Base-by-base conservation (phyloP, 2,329 filamentous ascomycete species). In the Phoma sp. region DNA sequence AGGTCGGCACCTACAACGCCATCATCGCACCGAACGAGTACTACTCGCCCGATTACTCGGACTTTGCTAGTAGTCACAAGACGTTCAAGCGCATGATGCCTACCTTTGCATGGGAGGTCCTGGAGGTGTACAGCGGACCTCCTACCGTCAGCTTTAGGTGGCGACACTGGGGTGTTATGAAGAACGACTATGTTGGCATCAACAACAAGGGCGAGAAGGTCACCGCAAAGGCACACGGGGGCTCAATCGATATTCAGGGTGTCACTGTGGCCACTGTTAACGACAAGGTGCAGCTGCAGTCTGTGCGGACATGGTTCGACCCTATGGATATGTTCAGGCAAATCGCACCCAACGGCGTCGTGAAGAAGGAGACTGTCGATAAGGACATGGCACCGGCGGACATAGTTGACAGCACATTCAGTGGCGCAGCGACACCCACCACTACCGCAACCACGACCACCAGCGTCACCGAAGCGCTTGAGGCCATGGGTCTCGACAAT, bases 81-180 rank as follows among this genome's bases (percentile, higher is more conserved):
- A 85, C 85, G 0, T 89, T 90, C 73, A 89, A 89, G 77, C 78
- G 85, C 48, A 89, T 89, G 86, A 89, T 90, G 86, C 87, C 87
- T 0, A 85, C 82, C 0, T 89, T 90, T 71, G 87, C 86, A 0
- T 90, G 87, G 86, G 87, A 89, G 74, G 86, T 89, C 1, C 69
- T 88, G 15, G 87, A 89, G 70, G 85, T 89, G 2, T 89, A 88
- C 68, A 84, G 82, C 57, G 86, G 85, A 0, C 86, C 86, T 22
- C 87, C 87, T 2, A 77, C 78, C 12, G 85, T 88, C 19, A 32
- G 78, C 2, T 88, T 89, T 71, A 80, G 83, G 62, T 89, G 87
- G 87, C 78, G 87, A 5, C 87, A 89, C 70, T 89, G 87, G 87
- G 87, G 86, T 0, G 72, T 76, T 4, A 88, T 89, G 83, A 84